Evolutionary conservation across 1,139 yeast genomes (phyloP), one percentile per base, ranked within the genome.

Genomic region (Diutina scorzettiae): DNA sequence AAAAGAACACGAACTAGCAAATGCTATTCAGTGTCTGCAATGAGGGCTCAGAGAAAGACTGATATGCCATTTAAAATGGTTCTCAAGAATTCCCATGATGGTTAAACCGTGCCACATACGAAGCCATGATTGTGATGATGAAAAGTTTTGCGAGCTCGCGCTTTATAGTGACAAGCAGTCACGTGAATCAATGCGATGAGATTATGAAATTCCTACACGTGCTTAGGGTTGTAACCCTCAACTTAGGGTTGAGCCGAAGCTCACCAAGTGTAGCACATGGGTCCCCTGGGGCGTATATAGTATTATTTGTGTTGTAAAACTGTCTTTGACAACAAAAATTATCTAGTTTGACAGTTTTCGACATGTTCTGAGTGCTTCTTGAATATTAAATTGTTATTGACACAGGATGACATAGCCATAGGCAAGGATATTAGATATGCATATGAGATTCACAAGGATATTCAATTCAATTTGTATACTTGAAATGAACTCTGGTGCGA

Each of bases 41-140:
- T 46, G 64, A 57, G 59, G 55, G 52, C 69, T 58, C 72, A 66
- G 71, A 66, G 69, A 71, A 66, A 65, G 65, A 61, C 69, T 66
- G 72, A 66, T 63, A 50, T 59, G 62, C 64, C 70, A 64, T 65
- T 52, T 70, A 20, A 64, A 70, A 64, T 64, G 71, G 64, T 60
- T 64, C 63, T 64, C 70, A 63, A 53, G 57, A 53, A 57, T 62
- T 65, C 71, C 71, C 69, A 49, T 62, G 70, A 68, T 41, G 18
- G 41, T 28, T 11, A 14, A 29, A 17, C 18, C 6, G 4, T 25
- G 29, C 18, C n/a, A 30, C 33, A 14, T 30, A 30, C 33, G 33
- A 23, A 23, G 29, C 33, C 31, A 39, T 28, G 19, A 3, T 21
- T 28, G 16, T 14, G 34, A 19, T 14, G 34, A 19, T 14, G 9